Base-by-base conservation (phyloP, 768 basidiomycete species). In the Termitomyces sp. region DNA sequence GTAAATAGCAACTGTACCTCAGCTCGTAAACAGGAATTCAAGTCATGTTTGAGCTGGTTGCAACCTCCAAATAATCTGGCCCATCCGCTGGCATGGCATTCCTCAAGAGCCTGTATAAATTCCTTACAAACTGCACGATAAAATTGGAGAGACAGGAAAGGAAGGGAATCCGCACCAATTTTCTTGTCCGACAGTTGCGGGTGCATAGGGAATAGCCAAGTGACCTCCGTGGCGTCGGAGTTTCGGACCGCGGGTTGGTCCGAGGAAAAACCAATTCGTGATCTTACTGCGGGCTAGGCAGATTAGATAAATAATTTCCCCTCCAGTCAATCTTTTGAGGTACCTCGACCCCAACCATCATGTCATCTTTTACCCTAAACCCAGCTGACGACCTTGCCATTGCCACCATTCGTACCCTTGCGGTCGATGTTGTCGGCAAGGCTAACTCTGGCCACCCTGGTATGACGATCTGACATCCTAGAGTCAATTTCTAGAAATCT, bases 401-500 rank as follows among this genome's bases (percentile, higher is more conserved):
- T 63, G 81, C 85, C 56, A 88, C 88, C 55, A 91, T 90, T 72
- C 85, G 89, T 58, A 81, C 84, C 42, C 83, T 92, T 60, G 85
- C 88, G 55, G 87, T 83, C 37, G 88, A 88, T 76, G 79, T 86
- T 64, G 89, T 91, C 48, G 85, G 74, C 62, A 90, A 92, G 75
- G 89, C 93, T 67, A 96, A 96, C 84, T 94, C 92, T 64, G 94
- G 94, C 57, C 94, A 95, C 73, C 94, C 92, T 60, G 92, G 92
- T 87, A 60, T 51, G 34, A 34, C 48, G 36, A 41, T 46, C 29
- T 48, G 54, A 55, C 50, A 51, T 12, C 57, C 55, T 45, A 15
- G 47, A 50, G 45, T 29, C 53, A 54, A 34, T 29, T 37, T 26
- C 31, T 53, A 39, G 26, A 39, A 39, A 44, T 41, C 57, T 56